These are phyloP conservation scores for Harringtonia lauricola DNA, from an alignment of 2,329 filamentous ascomycete species.

Conservation along the genomic window DNA sequence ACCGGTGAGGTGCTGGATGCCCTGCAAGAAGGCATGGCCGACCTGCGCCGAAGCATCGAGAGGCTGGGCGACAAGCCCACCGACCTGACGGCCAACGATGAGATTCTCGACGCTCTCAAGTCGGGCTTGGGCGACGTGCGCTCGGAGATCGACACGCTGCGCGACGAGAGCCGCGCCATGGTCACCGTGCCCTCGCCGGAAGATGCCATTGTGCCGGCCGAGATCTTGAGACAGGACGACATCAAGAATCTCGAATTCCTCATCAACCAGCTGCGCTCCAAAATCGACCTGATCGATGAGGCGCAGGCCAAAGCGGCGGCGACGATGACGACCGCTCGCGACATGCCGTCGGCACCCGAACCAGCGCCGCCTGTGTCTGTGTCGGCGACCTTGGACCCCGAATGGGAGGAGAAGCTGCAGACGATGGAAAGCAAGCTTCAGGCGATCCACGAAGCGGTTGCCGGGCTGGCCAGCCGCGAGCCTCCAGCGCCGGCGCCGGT, in stretches of 20 bases:
- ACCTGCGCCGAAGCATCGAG: constrained; percentile 68
- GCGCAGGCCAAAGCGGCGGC: background rate
- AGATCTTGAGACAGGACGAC: constrained; percentile 55
- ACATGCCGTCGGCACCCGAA: background rate
- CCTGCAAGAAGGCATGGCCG: constrained; percentile 75
- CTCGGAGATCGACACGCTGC: constrained; percentile 67
- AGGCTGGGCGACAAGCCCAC: constrained; percentile 65
- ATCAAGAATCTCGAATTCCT: constrained; percentile 79
- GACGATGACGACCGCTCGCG: background rate
- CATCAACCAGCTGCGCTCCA: constrained; percentile 70
- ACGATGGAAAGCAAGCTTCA: constrained; percentile 40
- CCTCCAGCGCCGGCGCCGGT: too few species aligned
- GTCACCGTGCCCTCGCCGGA: constrained; percentile 40
- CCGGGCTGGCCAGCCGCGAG: constrained; percentile 15
- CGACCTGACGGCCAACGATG: constrained; percentile 76
- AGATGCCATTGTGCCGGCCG: constrained; percentile 36
- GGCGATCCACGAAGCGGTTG: constrained; percentile 28
- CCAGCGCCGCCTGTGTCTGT: background rate
- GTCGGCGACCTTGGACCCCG: constrained; percentile 3
- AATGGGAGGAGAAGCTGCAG: constrained; percentile 19
- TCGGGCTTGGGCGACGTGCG: constrained; percentile 67
- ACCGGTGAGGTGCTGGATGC: constrained; percentile 85
- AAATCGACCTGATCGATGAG: constrained; percentile 65
- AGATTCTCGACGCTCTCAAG: constrained; percentile 80
- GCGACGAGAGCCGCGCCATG: constrained; percentile 45